Percentiles rank a stretch among this genome's conserved stretches.
Evolutionary conservation across 2,329 filamentous ascomycete species (phyloP).

Genomic region (Rutstroemia sydowiana): DNA sequence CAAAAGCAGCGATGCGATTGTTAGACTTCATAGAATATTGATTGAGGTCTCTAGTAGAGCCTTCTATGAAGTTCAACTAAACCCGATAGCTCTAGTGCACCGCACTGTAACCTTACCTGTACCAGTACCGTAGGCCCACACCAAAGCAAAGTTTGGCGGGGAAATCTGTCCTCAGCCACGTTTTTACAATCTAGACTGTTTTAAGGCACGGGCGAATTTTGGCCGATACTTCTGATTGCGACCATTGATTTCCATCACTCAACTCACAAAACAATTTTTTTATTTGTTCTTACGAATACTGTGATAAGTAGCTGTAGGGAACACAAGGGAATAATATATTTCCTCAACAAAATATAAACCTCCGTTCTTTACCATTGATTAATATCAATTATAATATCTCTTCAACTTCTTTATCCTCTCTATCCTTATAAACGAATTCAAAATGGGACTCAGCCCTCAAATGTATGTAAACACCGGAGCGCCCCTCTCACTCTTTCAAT

Average conservation of each 20-base stretch:
- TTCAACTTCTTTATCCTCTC: not conserved
- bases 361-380: conserved; percentile 14
- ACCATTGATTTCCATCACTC: conserved; percentile 3
- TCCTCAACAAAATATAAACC: no score
- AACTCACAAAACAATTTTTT: conserved; percentile 1
- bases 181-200: not conserved
- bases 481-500: conserved; percentile 9
- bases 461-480: conserved; percentile 41
- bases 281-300: not conserved
- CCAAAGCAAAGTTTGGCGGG: no score
- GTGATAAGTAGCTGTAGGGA: no score
- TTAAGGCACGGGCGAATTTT: not conserved
- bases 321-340: no score
- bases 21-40: no score
- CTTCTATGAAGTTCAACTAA: no score
- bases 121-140: no score
- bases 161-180: conserved; percentile 10
- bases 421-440: conserved; percentile 14
- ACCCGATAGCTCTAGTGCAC: no score
- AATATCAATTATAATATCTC: not conserved
- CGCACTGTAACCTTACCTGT: no score
- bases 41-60: no score
- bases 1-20: no score
- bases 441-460: conserved; percentile 58
- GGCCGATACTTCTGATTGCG: conserved; percentile 8